Conservation (phyloP, 208 protist genomes). For the Wallacemonas sp. region DNA sequence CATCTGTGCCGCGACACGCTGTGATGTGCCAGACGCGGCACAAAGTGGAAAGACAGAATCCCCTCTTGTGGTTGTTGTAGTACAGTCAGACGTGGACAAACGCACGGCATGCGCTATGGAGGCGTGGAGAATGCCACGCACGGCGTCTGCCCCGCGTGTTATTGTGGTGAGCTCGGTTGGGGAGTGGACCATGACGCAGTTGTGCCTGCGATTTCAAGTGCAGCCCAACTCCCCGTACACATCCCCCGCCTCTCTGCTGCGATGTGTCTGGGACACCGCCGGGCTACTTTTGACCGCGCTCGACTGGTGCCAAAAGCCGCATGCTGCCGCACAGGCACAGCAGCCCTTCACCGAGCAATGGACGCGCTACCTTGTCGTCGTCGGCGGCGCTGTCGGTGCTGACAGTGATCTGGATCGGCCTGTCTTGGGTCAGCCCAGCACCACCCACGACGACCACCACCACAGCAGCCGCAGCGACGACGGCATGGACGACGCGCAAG, state of each 20-base stretch:
- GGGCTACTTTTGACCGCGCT: background rate
- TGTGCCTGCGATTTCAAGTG: conserved; percentile 47
- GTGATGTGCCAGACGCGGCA: background rate
- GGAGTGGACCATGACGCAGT: conserved; percentile 43
- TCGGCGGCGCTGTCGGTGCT: conserved; percentile 19
- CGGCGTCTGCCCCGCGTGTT: conserved; percentile 27
- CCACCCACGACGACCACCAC: background rate
- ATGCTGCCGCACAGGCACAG: background rate
- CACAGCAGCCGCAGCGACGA: background rate
- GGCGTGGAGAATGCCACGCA: conserved; percentile 39
- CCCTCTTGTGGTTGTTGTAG: conserved; percentile 39
- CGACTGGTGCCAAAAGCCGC: background rate
- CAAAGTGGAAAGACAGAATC: background rate
- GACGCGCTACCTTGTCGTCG: conserved; percentile 27
- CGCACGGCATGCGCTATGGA: conserved; percentile 31
- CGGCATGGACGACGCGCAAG: no score
- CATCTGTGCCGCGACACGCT: background rate
- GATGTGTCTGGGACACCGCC: conserved; percentile 13
- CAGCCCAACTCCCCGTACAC: conserved; percentile 42
- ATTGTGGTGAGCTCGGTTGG: conserved; percentile 53
- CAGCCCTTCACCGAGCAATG: conserved; percentile 16
- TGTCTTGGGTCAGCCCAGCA: no score
- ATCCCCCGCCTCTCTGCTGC: conserved; percentile 4
- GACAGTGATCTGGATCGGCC: background rate
- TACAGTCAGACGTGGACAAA: conserved; percentile 40